These are phyloP conservation scores for Aspergillus panamensis DNA, from an alignment of 495 filamentous ascomycete genomes.

Conservation along the genomic window DNA sequence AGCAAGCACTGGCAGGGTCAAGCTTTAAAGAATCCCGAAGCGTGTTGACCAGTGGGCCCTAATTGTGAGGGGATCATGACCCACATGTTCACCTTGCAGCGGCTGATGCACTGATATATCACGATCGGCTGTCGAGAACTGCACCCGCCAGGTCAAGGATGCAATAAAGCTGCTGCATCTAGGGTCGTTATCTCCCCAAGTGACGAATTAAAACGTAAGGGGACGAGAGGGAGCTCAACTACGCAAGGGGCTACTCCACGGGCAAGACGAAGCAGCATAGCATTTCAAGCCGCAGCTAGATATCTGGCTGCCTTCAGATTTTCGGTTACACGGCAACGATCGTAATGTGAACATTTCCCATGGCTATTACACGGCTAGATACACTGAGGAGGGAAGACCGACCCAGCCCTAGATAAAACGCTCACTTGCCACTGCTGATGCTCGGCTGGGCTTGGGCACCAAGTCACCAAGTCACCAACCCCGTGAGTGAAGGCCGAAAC, in stretches of 20 bases:
- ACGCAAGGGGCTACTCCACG: constrained; percentile 1
- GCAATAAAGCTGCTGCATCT: neutral
- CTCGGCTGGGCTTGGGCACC: neutral
- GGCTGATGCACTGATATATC: neutral
- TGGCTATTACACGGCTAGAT: neutral
- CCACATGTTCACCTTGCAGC: neutral
- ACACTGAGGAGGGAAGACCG: too few relatives aligned
- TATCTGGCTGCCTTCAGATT: neutral
- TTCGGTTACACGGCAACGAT: neutral
- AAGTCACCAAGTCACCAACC: neutral
- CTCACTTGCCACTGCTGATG: neutral
- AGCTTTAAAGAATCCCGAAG: constrained; percentile 2
- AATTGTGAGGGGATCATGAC: neutral
- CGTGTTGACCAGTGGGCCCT: neutral
- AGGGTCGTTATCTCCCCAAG: too few relatives aligned
- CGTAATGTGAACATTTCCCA: neutral
- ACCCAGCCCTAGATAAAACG: too few relatives aligned
- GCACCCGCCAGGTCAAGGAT: neutral
- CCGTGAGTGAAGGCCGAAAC: neutral
- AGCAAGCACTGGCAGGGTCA: neutral
- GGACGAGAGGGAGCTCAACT: neutral
- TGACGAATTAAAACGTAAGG: neutral
- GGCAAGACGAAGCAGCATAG: neutral
- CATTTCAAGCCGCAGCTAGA: neutral
- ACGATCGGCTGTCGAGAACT: neutral